Evolutionary conservation across 805 yeast species (phyloP).

Genomic region (Pichia deserticola): DNA sequence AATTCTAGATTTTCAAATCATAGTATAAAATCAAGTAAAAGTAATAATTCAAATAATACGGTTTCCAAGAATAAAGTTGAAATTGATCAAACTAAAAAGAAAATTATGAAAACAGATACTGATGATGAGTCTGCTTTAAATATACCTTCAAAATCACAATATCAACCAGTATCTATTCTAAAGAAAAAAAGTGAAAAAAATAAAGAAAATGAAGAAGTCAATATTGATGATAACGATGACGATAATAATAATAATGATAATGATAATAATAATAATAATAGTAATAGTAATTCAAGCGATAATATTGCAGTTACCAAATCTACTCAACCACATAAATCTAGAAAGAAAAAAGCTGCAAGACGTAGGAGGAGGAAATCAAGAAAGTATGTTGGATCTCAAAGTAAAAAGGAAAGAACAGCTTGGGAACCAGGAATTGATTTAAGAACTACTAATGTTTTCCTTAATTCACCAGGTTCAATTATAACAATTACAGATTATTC

Average conservation of each 20-base stretch:
- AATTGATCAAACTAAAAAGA: slow-evolving; percentile 1
- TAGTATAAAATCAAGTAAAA: neutral
- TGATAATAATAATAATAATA: neutral
- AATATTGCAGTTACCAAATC: neutral
- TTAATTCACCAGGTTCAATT: slow-evolving; percentile 46
- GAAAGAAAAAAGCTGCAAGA: slow-evolving; percentile 1
- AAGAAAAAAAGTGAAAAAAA: neutral
- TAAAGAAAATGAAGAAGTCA: neutral
- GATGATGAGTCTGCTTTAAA: neutral
- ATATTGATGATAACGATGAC: neutral
- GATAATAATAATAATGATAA: neutral
- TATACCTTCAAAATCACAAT: neutral
- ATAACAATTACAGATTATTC: slow-evolving; percentile 49
- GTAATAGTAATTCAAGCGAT: neutral
- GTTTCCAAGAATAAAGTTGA: neutral
- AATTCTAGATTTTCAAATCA: neutral
- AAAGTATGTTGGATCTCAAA: slow-evolving; percentile 31
- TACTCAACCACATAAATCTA: neutral
- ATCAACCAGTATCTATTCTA: slow-evolving; percentile 4
- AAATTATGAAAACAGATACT: slow-evolving; percentile 1
- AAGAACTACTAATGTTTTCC: slow-evolving; percentile 40
- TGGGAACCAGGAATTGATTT: slow-evolving; percentile 59
- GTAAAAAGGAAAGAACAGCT: slow-evolving; percentile 36
- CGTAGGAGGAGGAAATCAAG: slow-evolving; percentile 14
- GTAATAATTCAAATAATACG: neutral